Evolutionary conservation across 2,329 filamentous ascomycete genomes (phyloP).

Genomic region (Hypomyces perniciosus): DNA sequence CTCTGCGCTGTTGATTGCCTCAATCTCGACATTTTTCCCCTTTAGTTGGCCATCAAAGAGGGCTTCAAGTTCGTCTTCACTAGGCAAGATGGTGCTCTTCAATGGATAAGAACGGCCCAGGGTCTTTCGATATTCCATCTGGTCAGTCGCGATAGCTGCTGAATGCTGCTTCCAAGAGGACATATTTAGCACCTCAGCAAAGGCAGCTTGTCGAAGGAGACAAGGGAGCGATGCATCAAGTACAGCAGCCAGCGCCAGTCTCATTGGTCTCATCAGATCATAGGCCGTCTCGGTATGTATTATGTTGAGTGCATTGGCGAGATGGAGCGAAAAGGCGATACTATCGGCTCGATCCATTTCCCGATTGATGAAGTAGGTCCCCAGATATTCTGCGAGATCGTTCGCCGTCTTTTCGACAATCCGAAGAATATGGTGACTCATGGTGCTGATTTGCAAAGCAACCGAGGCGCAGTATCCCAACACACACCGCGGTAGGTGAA

Average conservation of each 20-base stretch:
- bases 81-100: conserved; percentile 6
- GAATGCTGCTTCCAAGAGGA: conserved; percentile 20
- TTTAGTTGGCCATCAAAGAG: conserved; percentile 2
- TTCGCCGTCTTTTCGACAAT: conserved; percentile 22
- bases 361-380: conserved; percentile 10
- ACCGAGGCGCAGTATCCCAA: conserved; percentile 28
- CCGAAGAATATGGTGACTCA: conserved; percentile 23
- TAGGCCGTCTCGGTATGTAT: conserved; percentile 19
- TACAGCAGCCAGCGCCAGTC: conserved; percentile 26
- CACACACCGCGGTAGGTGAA: conserved; percentile 27
- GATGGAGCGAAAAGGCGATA: conserved; percentile 20
- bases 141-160: conserved; percentile 21
- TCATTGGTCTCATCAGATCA: conserved; percentile 26
- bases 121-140: conserved; percentile 21
- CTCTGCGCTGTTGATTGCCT: not conserved
- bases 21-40: not conserved
- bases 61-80: conserved; percentile 3
- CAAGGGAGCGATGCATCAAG: conserved; percentile 21
- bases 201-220: conserved; percentile 20
- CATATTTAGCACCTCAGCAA: conserved; percentile 20
- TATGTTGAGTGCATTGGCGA: conserved; percentile 25
- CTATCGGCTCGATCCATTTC: conserved; percentile 17
- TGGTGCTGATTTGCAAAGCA: conserved; percentile 22
- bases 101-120: conserved; percentile 10
- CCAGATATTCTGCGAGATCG: conserved; percentile 19